Base-by-base conservation (phyloP, 2,329 filamentous ascomycete genomes). In the Microascus cirrosus region DNA sequence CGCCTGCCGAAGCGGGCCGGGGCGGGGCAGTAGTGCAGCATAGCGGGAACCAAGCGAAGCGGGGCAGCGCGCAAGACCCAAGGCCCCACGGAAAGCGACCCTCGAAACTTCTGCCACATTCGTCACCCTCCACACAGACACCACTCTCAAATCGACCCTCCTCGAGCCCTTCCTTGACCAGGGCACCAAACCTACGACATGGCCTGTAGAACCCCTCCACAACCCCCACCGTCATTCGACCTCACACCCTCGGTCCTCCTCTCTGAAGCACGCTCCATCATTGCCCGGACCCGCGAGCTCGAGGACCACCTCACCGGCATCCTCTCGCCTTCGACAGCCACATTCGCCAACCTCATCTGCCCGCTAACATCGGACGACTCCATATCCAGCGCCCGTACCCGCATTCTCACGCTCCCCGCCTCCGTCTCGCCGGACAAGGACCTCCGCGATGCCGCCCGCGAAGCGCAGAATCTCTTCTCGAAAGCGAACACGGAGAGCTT, bases 261-360 rank as follows among this genome's bases (percentile, higher is more conserved):
- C 50, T 45, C 42, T 10, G 56, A 61, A 48, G 63, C 62, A 15
- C 58, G 57, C 1, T 78, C 86, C 64, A 60, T 65, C 60, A 62
- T 65, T 22, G 28, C 55, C 15, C 39, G 57, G n/a, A 62, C 64
- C 35, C 60, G 36, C 1, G 51, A 59, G 1, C 61, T 67, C 0
- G 58, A 66, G 45, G 64, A 67, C 54, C 18, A 20, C 10, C 64
- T 67, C 52, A 65, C 58, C 3, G 53, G 56, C 0, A 39, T 56
- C 1, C 57, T 66, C 10, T 63, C 63, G 0, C 60, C 64, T 1
- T 50, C 34, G 24, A 62, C 61, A 0, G 66, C 65, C 11, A 63
- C 60, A 11, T 68, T 66, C 22, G 53, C 54, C 6, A 61, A 57
- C 11, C 54, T 68, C 1, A 55, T 68, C 1, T 55, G 22, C 0